Conservation (phyloP, 108 stramenopile genomes). For the Cylindrotheca fusiformis region DNA sequence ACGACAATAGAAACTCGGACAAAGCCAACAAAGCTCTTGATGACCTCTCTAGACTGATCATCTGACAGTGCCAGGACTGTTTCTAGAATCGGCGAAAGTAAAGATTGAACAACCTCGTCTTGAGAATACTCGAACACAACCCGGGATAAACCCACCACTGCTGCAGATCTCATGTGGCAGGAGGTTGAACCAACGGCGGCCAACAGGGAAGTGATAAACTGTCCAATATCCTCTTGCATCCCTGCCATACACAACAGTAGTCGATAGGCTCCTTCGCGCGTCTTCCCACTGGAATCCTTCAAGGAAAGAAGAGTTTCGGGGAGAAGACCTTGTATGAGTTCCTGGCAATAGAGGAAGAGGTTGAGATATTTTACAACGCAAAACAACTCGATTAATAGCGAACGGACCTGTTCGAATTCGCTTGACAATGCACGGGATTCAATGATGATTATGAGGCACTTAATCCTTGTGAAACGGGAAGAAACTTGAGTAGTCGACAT, state of each 20-base stretch:
- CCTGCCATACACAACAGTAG: slow-evolving; percentile 70
- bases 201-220: slow-evolving; percentile 66
- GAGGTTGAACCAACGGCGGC: slow-evolving; percentile 85
- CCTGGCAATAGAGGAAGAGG: slow-evolving; percentile 16
- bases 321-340: slow-evolving; percentile 51
- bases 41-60: slow-evolving; percentile 87
- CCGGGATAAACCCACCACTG: slow-evolving; percentile 72
- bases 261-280: slow-evolving; percentile 82
- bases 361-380: slow-evolving; percentile 1
- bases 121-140: slow-evolving; percentile 69
- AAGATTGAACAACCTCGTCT: slow-evolving; percentile 50
- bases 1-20: slow-evolving; percentile 84
- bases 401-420: slow-evolving; percentile 11
- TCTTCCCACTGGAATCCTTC: slow-evolving; percentile 93
- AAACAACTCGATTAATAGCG: neutral
- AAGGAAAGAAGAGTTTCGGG: slow-evolving; percentile 87
- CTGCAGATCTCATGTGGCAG: slow-evolving; percentile 91
- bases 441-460: slow-evolving; percentile 65
- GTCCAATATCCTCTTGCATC: slow-evolving; percentile 41
- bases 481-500: slow-evolving; percentile 76
- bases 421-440: slow-evolving; percentile 29
- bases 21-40: slow-evolving; percentile 87
- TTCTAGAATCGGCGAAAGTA: slow-evolving; percentile 72
- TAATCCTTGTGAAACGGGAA: slow-evolving; percentile 72
- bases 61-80: slow-evolving; percentile 87